Conservation (phyloP, 176 grass and related monocot species). For the Pontederia crassipes region DNA sequence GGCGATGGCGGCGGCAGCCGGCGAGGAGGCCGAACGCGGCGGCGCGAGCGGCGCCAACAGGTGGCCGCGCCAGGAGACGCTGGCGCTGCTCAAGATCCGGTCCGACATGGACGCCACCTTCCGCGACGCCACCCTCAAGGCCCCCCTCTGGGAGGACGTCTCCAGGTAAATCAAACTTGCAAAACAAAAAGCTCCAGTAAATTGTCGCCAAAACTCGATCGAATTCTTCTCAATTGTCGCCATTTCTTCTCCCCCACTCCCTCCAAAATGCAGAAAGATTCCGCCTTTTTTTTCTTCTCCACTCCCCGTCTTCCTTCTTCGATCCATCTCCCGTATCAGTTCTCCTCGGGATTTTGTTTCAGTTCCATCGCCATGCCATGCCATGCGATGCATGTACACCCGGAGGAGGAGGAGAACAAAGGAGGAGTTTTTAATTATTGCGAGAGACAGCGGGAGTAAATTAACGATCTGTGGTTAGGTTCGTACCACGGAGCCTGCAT, state of each 20-base stretch:
- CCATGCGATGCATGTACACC: conserved; percentile 22
- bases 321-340: background rate
- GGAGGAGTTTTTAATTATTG: background rate
- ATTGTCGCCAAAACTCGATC: no score
- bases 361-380: background rate
- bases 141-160: conserved; percentile 94
- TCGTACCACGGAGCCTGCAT: conserved; percentile 12
- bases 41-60: conserved; percentile 43
- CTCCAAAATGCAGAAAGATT: no score
- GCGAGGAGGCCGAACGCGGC: conserved; percentile 47
- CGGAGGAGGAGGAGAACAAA: no score
- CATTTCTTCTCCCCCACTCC: background rate
- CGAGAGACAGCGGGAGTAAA: background rate
- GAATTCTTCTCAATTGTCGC: background rate
- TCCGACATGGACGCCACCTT: conserved; percentile 92
- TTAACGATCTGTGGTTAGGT: background rate
- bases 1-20: conserved; percentile 23
- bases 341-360: conserved; percentile 11
- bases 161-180: conserved; percentile 56
- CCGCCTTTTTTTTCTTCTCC: background rate
- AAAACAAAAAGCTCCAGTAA: conserved; percentile 5
- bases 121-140: conserved; percentile 83
- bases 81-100: conserved; percentile 95
- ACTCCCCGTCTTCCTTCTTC: background rate
- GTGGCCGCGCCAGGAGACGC: conserved; percentile 96